Evolutionary conservation across 2,329 filamentous ascomycete genomes (phyloP), one percentile per base, ranked within the genome.

Genomic region (Colletotrichum camelliae): DNA sequence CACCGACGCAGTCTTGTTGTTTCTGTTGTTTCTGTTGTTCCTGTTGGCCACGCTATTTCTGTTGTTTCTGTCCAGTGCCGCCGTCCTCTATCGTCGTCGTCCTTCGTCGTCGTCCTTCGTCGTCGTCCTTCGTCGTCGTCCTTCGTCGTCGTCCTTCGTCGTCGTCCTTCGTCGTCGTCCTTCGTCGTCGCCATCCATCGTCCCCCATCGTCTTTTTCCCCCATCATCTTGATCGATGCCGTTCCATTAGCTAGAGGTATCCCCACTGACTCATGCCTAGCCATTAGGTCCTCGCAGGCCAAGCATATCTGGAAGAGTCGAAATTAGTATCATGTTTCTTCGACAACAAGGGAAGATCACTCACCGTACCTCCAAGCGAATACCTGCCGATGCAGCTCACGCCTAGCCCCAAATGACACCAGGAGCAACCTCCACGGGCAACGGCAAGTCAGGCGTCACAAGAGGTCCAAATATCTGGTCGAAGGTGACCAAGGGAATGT

Each of bases 181-280:
- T 9, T n/a, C 39, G 39, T 43, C 9, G 1, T 43, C 3, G 39
- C 2, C 2, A 9, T 18, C 18, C 39, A 1, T 12, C 0, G 9
- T 48, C 9, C 18, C 10, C 0, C 39, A 48, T 48, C 3, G 18
- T 21, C 39, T n/a, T 48, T 18, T 43, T 31, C 29, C 39, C 0
- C 39, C 0, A n/a, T 48, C 39, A 21, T n/a, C 0, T 48, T n/a
- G 39, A 18, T 48, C 18, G 39, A 12, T n/a, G 1, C 18, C 3
- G 1, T 48, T 48, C 3, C 3, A 48, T 48, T 12, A 48, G 3
- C 5, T 48, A n/a, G 39, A 48, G 39, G 0, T 3, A 5, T 43
- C 10, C 1, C 2, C 39, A 12, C 1, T 2, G 3, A 48, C 6
- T n/a, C 5, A 43, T 12, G 39, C 9, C 9, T 0, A 7, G 43